These are phyloP conservation scores for Podaxis pistillaris DNA, from an alignment of 768 basidiomycete species.

Conservation along the genomic window DNA sequence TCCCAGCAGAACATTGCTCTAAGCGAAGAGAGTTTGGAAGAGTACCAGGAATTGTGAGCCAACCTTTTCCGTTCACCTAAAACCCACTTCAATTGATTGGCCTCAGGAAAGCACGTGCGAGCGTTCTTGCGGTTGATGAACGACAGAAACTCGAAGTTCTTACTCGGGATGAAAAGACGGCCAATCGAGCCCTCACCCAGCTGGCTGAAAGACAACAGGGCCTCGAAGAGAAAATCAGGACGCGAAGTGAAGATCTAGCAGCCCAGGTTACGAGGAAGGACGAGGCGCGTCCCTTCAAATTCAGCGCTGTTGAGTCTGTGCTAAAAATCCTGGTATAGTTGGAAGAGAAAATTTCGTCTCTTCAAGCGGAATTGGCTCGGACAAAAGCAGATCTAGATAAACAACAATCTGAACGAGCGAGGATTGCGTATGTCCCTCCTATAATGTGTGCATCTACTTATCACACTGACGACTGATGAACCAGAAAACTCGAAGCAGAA, in stretches of 20 bases:
- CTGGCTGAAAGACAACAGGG: slow-evolving; percentile 70
- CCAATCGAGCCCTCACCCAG: slow-evolving; percentile 59
- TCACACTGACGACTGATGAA: background rate
- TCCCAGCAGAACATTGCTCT: slow-evolving; percentile 77
- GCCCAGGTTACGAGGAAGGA: slow-evolving; percentile 48
- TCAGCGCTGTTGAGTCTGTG: background rate
- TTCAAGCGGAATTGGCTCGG: slow-evolving; percentile 60
- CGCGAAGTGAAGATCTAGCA: slow-evolving; percentile 53
- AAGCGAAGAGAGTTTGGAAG: slow-evolving; percentile 79
- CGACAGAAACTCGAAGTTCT: slow-evolving; percentile 83
- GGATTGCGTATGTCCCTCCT: slow-evolving; percentile 62
- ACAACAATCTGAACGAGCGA: slow-evolving; percentile 77
- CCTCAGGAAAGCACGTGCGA: slow-evolving; percentile 75
- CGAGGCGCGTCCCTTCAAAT: slow-evolving; percentile 43
- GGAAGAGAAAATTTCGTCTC: slow-evolving; percentile 53
- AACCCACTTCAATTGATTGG: background rate
- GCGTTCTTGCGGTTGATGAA: slow-evolving; percentile 78
- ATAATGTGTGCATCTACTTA: background rate
- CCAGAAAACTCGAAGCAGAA: slow-evolving; percentile 86
- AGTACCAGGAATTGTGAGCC: slow-evolving; percentile 79
- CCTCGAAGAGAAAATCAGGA: slow-evolving; percentile 54
- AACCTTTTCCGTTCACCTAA: background rate
- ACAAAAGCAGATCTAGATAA: slow-evolving; percentile 81
- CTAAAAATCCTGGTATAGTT: slow-evolving; percentile 35
- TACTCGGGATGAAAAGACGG: slow-evolving; percentile 78